Evolutionary conservation across 495 filamentous ascomycete genomes (phyloP), one percentile per base, ranked within the genome.

Genomic region (Aspergillus conjunctus): DNA sequence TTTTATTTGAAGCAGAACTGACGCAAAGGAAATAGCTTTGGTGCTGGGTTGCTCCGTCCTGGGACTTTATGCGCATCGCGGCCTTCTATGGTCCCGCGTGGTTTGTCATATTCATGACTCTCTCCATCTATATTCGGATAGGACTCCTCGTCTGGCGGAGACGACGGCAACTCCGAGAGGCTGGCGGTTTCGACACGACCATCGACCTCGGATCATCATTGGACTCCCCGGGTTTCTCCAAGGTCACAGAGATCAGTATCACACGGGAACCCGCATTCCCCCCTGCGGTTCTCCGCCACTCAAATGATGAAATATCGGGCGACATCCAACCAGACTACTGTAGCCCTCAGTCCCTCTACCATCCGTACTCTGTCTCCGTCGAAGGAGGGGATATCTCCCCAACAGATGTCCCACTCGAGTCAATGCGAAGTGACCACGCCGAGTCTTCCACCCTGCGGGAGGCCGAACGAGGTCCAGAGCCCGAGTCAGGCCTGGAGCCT

Each of bases 81-180:
- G 80, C 83, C 31, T 93, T 96, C 70, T 96, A 96, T 68, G 91
- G 83, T 0, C 91, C 91, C 8, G 86, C 93, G 30, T 95, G 92
- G 91, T 89, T 91, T 31, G 76, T 89, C 20, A 88, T 94, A 56
- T 54, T 82, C 14, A 58, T 87, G 34, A 93, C 91, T 11, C 79
- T 90, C 44, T 73, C 77, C 33, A 93, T 96, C 58, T 96, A 95
- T 68, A 69, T 86, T 32, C 81, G 87, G 31, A 86, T 88, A 45
- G 91, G 91, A 12, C 74, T 79, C 31, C 84, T 89, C 17, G 92
- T 95, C 64, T 92, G 85, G 65, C 66, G 74, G 30, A 76, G 79
- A 49, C 73, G 82, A 15, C 71, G 76, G 6, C 69, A 74, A 45
- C 76, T 85, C n/a, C 71, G 69, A 2, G 68, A 72, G 3, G 69